phyloP scores from a whole-genome alignment of 23 red algal genomes.

The Pyropia yezoensis region DNA sequence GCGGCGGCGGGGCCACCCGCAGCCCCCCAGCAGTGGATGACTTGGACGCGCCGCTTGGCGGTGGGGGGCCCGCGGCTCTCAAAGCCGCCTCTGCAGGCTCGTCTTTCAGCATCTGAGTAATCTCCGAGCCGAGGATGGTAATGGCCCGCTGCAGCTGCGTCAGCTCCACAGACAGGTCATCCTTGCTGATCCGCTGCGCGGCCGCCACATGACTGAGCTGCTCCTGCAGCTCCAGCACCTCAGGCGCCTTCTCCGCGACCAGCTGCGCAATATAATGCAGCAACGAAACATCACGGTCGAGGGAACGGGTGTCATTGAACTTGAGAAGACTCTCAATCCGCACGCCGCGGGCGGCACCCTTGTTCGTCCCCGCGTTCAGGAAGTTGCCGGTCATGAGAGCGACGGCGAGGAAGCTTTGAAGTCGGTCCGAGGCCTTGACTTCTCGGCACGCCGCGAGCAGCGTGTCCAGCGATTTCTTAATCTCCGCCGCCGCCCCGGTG shows the following conservation, averaged over 20 bases:
- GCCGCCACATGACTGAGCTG: slow-evolving; percentile 34
- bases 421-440: slow-evolving; percentile 32
- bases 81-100: slow-evolving; percentile 13
- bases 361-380: slow-evolving; percentile 81
- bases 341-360: slow-evolving; percentile 81
- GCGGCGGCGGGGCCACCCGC: slow-evolving; percentile 4
- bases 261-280: slow-evolving; percentile 70
- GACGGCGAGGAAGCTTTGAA: slow-evolving; percentile 50
- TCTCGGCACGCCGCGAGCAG: slow-evolving; percentile 62
- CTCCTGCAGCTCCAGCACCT: slow-evolving; percentile 19
- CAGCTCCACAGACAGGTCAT: slow-evolving; percentile 55
- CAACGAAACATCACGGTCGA: slow-evolving; percentile 46
- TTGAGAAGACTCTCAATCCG: slow-evolving; percentile 69
- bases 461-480: slow-evolving; percentile 17
- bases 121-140: slow-evolving; percentile 35
- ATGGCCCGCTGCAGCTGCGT: slow-evolving; percentile 49
- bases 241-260: slow-evolving; percentile 38
- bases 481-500: slow-evolving; percentile 32
- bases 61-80: slow-evolving; percentile 19
- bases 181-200: slow-evolving; percentile 44
- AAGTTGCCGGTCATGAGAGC: slow-evolving; percentile 84
- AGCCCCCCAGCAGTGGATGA: not conserved
- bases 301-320: slow-evolving; percentile 64
- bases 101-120: slow-evolving; percentile 44
- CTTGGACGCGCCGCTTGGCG: slow-evolving; percentile 15